phyloP scores from a whole-genome alignment of 768 basidiomycete genomes.

The Cystobasidium onofrii region DNA sequence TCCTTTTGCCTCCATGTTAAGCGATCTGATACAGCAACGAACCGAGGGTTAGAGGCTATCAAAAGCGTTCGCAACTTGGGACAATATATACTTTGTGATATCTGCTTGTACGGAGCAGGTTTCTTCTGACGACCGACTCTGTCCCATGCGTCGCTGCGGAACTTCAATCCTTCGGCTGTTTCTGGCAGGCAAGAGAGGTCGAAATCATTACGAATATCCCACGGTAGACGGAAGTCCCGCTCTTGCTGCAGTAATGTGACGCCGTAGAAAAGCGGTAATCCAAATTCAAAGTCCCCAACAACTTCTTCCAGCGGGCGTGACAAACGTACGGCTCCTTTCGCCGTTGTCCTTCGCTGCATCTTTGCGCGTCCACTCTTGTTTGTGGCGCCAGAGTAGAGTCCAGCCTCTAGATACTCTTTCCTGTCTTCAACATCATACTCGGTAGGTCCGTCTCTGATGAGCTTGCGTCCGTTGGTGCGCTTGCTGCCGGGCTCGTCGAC shows the following conservation, averaged over 20 bases:
- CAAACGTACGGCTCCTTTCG: not conserved
- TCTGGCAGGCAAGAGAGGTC: conserved; percentile 25
- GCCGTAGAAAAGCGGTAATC: conserved; percentile 16
- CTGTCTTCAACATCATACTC: conserved; percentile 17
- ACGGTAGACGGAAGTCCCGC: conserved; percentile 22
- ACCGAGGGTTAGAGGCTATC: not conserved
- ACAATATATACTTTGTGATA: conserved; percentile 32
- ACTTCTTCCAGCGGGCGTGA: not conserved
- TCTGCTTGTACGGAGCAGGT: conserved; percentile 3
- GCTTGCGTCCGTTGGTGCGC: not conserved
- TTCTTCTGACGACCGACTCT: conserved; percentile 5
- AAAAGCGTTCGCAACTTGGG: not conserved
- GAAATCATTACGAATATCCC: conserved; percentile 24
- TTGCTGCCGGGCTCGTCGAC: conserved; percentile 9
- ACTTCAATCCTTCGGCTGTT: conserved; percentile 1
- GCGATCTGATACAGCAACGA: not conserved
- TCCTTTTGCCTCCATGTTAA: conserved; percentile 20
- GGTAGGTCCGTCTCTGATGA: not conserved
- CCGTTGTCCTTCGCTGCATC: not conserved
- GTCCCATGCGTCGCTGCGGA: conserved; percentile 25
- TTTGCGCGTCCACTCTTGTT: conserved; percentile 5
- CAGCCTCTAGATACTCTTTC: conserved; percentile 2
- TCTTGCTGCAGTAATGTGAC: conserved; percentile 8
- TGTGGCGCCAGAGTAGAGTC: conserved; percentile 6
- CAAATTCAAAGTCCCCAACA: not conserved